Evolutionary conservation across 2,329 filamentous ascomycete genomes (phyloP).

Genomic region (Endoconidiophora laricicola): DNA sequence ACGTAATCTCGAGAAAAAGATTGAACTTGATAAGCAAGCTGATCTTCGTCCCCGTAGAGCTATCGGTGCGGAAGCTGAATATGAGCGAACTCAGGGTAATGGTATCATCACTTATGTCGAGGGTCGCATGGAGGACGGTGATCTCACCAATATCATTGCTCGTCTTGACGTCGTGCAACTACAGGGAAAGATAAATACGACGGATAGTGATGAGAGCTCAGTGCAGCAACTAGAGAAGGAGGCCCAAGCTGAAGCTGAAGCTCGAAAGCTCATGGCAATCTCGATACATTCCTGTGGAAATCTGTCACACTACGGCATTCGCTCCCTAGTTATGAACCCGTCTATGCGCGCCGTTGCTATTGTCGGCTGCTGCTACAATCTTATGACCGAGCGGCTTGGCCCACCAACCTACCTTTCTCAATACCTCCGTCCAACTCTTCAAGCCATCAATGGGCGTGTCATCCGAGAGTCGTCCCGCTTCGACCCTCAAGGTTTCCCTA

Average conservation of each 20-base stretch:
- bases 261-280: slow-evolving; percentile 54
- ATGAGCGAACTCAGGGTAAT: slow-evolving; percentile 41
- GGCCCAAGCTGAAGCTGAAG: slow-evolving; percentile 17
- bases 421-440: slow-evolving; percentile 50
- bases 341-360: slow-evolving; percentile 81
- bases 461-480: slow-evolving; percentile 50
- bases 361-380: slow-evolving; percentile 96
- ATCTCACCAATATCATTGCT: slow-evolving; percentile 49
- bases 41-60: slow-evolving; percentile 32
- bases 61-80: slow-evolving; percentile 29
- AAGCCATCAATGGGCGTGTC: slow-evolving; percentile 53
- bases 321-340: slow-evolving; percentile 69
- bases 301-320: slow-evolving; percentile 84
- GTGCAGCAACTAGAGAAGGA: slow-evolving; percentile 18
- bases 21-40: slow-evolving; percentile 19
- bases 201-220: too few relatives aligned
- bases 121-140: slow-evolving; percentile 55
- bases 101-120: slow-evolving; percentile 65
- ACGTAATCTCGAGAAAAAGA: slow-evolving; percentile 12
- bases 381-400: slow-evolving; percentile 76
- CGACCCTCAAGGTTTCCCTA: slow-evolving; percentile 86
- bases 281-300: slow-evolving; percentile 97
- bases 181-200: slow-evolving; percentile 6
- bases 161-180: slow-evolving; percentile 30
- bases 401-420: slow-evolving; percentile 77